Evolutionary conservation across 441 rosid genomes (phyloP).

Genomic region (Syzygium malaccense): DNA sequence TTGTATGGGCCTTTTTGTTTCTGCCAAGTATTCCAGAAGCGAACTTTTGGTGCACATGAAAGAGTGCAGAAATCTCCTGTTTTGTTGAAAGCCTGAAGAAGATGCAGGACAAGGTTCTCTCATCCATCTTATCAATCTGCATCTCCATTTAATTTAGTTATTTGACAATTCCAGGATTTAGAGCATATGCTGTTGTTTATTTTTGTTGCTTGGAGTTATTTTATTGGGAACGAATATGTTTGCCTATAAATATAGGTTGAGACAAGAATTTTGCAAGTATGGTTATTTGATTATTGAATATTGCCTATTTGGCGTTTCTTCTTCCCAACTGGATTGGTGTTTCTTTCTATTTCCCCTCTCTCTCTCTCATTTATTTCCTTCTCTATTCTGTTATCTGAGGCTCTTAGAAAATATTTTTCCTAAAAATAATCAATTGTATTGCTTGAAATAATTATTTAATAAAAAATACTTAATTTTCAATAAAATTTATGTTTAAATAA

Average conservation of each 20-base stretch:
- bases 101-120: background rate
- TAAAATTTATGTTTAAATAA: rapidly evolving
- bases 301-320: background rate
- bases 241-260: background rate
- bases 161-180: background rate
- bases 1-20: background rate
- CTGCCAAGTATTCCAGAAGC: background rate
- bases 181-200: background rate
- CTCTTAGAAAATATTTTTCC: background rate
- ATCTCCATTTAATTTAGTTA: background rate
- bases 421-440: rapidly evolving
- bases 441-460: background rate
- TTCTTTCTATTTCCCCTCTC: background rate
- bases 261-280: background rate
- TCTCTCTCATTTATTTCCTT: background rate
- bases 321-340: background rate
- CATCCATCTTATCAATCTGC: background rate
- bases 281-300: background rate
- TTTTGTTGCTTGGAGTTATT: background rate
- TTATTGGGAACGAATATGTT: background rate
- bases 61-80: background rate
- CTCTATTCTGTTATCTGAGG: background rate
- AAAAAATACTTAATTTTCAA: rapidly evolving
- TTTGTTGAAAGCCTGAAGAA: background rate
- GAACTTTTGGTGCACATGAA: background rate